Conservation (phyloP, 352 stramenopile genomes). For the Phytophthora tentaculata region DNA sequence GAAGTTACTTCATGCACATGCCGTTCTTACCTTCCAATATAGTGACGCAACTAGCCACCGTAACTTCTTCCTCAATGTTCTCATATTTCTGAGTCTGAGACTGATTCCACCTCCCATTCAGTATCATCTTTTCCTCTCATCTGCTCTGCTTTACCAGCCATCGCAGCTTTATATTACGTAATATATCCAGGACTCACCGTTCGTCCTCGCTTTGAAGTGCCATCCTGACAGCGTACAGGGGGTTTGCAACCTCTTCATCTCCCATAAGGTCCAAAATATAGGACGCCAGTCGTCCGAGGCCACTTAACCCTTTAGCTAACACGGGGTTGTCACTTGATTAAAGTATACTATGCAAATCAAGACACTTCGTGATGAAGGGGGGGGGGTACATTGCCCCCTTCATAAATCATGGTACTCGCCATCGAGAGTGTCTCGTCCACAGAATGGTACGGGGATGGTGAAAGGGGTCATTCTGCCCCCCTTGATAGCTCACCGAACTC, state of each 20-base stretch:
- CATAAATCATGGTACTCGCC: too few relatives aligned
- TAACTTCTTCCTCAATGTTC: slow-evolving; percentile 10
- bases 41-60: slow-evolving; percentile 20
- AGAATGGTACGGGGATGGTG: too few relatives aligned
- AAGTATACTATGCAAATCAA: too few relatives aligned
- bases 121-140: slow-evolving; percentile 9
- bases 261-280: slow-evolving; percentile 25
- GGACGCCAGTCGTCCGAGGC: slow-evolving; percentile 30
- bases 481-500: too few relatives aligned
- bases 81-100: background rate
- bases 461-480: too few relatives aligned
- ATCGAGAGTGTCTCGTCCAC: too few relatives aligned
- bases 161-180: slow-evolving; percentile 24
- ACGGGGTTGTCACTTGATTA: too few relatives aligned
- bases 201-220: slow-evolving; percentile 25
- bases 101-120: slow-evolving; percentile 29
- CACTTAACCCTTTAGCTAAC: too few relatives aligned
- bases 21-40: too few relatives aligned
- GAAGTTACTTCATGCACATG: too few relatives aligned
- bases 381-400: too few relatives aligned
- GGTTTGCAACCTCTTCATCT: slow-evolving; percentile 5
- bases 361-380: too few relatives aligned
- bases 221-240: slow-evolving; percentile 18
- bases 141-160: slow-evolving; percentile 10
- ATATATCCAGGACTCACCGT: slow-evolving; percentile 25